Evolutionary conservation across 1,139 yeast genomes (phyloP), one percentile per base, ranked within the genome.

Genomic region (Sugiyamaella novakii): DNA sequence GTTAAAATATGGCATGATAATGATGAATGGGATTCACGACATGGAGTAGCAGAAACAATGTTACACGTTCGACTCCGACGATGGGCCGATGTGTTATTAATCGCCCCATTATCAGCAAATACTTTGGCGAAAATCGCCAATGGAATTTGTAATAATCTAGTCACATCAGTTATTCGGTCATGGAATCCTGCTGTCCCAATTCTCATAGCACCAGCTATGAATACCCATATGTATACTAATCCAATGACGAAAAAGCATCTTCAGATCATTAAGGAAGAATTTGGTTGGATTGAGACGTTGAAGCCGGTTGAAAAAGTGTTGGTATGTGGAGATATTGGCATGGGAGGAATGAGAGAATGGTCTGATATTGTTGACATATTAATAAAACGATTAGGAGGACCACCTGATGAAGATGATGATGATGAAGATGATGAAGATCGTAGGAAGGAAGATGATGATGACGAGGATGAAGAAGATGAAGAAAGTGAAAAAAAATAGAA

Each of bases 271-370:
- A 71, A 69, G 27, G 83, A 81, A 48, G 83, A 79, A 50, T 81
- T 80, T 69, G 80, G 82, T 12, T 83, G 81, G 76, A 81, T 91
- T 52, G 91, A 88, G 54, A 83, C 92, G 14, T 77, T 92, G 62
- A 83, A 81, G 62, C 98, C 98, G 0, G 91, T 92, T 22, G 98
- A 92, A 62, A 92, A 92, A 67, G 95, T 91, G 5, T 75, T 88
- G 56, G 88, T 87, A 3, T 88, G 96, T 72, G 98, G 98, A 44
- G 98, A 92, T 68, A 87, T 92, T 51, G 98, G 98, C 2, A 85
- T 81, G 74, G 98, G 98, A 21, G 98, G 98, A 7, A 92, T 92
- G 98, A 77, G 96, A 62, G 98, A 92, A 69, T 91, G 98, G 97
- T 78, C 82, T 54, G 97, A 89, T 57, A 79, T 91, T 48, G 97